Percentiles rank a stretch among this genome's conserved stretches.
These are phyloP conservation scores for Globisporangium mamillatum DNA, from an alignment of 352 stramenopile species.

Conservation along the genomic window DNA sequence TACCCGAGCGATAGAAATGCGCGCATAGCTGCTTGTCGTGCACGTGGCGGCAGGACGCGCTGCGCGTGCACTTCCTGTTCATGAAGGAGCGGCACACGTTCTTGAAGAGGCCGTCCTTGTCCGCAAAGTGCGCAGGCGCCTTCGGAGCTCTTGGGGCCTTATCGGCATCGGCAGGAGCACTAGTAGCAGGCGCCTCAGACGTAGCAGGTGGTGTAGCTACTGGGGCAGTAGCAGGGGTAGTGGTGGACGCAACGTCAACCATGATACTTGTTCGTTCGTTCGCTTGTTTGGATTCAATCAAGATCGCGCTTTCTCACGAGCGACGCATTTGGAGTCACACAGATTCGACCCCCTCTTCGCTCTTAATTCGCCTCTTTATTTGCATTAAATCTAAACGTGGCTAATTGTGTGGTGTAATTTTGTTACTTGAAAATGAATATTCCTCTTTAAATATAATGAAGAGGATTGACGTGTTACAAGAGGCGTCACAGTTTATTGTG, in stretches of 20 bases:
- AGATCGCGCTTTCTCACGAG: background rate
- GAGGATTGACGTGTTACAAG: too few species aligned
- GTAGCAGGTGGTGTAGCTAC: background rate
- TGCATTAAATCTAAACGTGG: too few species aligned
- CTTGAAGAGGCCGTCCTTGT: conserved; percentile 57
- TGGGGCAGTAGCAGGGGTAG: background rate
- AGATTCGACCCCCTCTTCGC: background rate
- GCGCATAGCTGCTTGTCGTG: conserved; percentile 55
- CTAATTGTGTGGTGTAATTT: too few species aligned
- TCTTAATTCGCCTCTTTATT: background rate
- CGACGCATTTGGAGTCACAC: background rate
- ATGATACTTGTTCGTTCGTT: background rate
- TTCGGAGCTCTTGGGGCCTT: conserved; percentile 7
- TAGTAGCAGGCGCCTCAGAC: background rate
- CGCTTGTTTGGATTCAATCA: background rate
- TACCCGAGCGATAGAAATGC: conserved; percentile 43
- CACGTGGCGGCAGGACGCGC: conserved; percentile 37
- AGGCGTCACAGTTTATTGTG: too few species aligned
- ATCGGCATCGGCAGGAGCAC: background rate
- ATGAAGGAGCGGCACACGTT: conserved; percentile 61
- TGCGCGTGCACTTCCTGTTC: conserved; percentile 30
- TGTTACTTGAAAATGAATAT: too few species aligned
- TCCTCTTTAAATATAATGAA: too few species aligned
- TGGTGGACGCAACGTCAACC: background rate
- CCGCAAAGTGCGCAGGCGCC: conserved; percentile 36